These are phyloP conservation scores for Diaporthe aspalathi DNA, from an alignment of 2,329 filamentous ascomycete genomes.

Conservation along the genomic window DNA sequence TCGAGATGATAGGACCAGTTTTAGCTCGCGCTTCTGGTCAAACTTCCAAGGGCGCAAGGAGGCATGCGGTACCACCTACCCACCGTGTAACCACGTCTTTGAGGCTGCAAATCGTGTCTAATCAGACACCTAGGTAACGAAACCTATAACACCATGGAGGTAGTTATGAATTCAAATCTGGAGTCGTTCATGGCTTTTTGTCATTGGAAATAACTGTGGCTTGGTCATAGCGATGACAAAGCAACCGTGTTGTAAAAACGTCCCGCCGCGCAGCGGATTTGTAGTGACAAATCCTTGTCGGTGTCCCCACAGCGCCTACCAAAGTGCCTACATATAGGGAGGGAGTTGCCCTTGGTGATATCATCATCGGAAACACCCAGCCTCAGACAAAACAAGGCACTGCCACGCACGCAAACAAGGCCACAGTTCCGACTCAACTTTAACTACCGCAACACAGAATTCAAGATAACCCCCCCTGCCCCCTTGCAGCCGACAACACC, in stretches of 20 bases:
- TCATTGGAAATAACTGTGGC: conserved; percentile 7
- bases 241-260: neutral
- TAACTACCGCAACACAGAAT: neutral
- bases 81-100: neutral
- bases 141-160: neutral
- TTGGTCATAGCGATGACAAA: conserved; percentile 21
- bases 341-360: neutral
- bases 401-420: neutral
- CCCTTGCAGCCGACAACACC: neutral
- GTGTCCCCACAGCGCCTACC: neutral
- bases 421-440: neutral
- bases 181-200: neutral
- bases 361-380: neutral
- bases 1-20: neutral
- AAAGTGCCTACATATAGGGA: too few relatives aligned
- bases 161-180: neutral
- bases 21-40: neutral
- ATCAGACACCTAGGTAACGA: neutral
- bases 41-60: neutral
- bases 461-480: too few relatives aligned
- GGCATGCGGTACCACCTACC: too few relatives aligned
- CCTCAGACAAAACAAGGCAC: neutral
- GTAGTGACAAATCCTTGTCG: neutral
- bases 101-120: too few relatives aligned
- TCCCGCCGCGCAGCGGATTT: neutral